These are phyloP conservation scores for Rhamnella rubrinervis DNA, from an alignment of 331 rosid genomes.

Conservation along the genomic window DNA sequence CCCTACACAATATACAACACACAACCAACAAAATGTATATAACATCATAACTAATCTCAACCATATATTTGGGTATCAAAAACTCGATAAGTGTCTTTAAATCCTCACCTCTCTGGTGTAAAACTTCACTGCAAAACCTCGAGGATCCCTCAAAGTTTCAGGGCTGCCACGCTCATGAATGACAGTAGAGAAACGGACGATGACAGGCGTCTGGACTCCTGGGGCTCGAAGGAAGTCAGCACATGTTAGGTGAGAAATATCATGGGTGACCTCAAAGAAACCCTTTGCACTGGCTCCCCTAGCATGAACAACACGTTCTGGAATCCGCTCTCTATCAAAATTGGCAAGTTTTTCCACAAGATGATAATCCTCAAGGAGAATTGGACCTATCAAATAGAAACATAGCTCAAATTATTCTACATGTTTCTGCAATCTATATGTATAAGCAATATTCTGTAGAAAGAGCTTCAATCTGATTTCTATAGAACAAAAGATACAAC, in stretches of 20 bases:
- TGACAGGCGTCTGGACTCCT: slow-evolving; percentile 91
- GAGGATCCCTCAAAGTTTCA: slow-evolving; percentile 88
- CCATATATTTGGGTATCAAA: not conserved
- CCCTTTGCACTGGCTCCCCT: slow-evolving; percentile 99
- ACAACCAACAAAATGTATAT: not conserved
- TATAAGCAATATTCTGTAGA: not conserved
- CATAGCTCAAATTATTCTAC: not conserved
- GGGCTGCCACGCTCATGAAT: slow-evolving; percentile 99
- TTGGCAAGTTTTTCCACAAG: slow-evolving; percentile 82
- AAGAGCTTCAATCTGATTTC: not conserved
- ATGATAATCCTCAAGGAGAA: slow-evolving; percentile 91
- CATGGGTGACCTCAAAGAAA: slow-evolving; percentile 94
- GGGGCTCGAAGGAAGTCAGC: slow-evolving; percentile 95
- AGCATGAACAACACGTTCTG: slow-evolving; percentile 96
- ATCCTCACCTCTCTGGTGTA: slow-evolving; percentile 83
- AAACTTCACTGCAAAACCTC: slow-evolving; percentile 93
- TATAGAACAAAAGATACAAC: not conserved
- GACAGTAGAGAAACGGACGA: slow-evolving; percentile 89
- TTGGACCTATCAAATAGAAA: slow-evolving; percentile 63
- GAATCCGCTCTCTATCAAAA: slow-evolving; percentile 83
- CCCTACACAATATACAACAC: not conserved
- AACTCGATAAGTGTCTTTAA: not conserved
- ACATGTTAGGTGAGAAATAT: slow-evolving; percentile 71
- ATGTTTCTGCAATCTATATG: not conserved
- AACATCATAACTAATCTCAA: not conserved